Evolutionary conservation across 192 early-diverging fungal species (phyloP), one percentile per base, ranked within the genome.

Genomic region (Chytriomyces confervae): DNA sequence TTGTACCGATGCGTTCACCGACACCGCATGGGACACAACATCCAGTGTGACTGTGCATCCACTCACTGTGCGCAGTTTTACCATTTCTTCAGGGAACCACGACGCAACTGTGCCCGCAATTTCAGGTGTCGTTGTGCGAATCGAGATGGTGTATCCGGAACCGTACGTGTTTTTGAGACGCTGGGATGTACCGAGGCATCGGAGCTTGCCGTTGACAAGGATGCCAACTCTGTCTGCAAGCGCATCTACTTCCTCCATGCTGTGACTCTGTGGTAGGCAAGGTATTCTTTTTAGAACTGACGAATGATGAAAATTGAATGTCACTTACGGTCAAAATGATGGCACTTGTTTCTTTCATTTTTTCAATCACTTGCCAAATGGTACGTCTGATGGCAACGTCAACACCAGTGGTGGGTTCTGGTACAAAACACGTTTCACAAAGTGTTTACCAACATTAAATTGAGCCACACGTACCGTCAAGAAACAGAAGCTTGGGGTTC

Each of bases 211-310:
- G 67, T 92, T 88, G 45, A 86, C 87, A 83, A 92, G 90, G 62
- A 92, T 85, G 62, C 85, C 89, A 68, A 91, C 89, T 8, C 86
- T 85, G 61, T 92, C 89, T 46, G 51, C 47, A 7, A 83, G 64
- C 10, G 76, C 79, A 67, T 86, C 91, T 5, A 88, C 91, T 72
- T 91, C 91, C 63, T 91, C 90, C 91, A 92, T 92, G 3, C 83
- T 85, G 68, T 92, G 91, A 4, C 89, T 92, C 36, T 36, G 36
- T 36, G 36, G 36, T 36, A 36, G 36, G 36, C 36, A 36, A 2
- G 36, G 1, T 36, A 36, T 36, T 36, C 36, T 36, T 36, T 3
- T 36, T 36, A 36, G 36, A 36, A 36, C 36, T 36, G 36, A 36
- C 36, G 36, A 36, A 36, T 36, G 36, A 36, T 36, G 36, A 36